Conservation (phyloP, 2,329 filamentous ascomycete species). For the Pleomassaria siparia region DNA sequence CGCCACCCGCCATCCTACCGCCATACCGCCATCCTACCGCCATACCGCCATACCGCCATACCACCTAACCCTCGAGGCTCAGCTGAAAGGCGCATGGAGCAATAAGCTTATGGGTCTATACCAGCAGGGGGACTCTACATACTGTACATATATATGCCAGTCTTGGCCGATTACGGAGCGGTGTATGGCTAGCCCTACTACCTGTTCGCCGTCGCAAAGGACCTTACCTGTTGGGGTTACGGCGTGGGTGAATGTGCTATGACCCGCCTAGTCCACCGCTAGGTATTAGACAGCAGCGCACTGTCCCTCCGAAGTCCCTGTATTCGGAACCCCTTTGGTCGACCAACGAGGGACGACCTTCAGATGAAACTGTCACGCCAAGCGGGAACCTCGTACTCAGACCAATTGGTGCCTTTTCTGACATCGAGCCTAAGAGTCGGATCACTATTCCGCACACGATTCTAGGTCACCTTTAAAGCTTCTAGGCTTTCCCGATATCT, state of each 20-base stretch:
- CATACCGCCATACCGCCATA: too few relatives aligned
- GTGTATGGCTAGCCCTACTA: slow-evolving; percentile 31
- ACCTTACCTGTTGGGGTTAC: slow-evolving; percentile 17
- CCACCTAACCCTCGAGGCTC: too few relatives aligned
- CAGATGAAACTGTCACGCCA: slow-evolving; percentile 17
- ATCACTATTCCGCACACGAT: slow-evolving; percentile 6
- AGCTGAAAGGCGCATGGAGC: slow-evolving; percentile 22
- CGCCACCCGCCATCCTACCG: slow-evolving; percentile 8
- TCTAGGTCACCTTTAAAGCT: slow-evolving; percentile 17
- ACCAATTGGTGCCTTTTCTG: slow-evolving; percentile 9
- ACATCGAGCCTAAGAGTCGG: slow-evolving; percentile 3
- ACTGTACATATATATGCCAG: slow-evolving; percentile 11
- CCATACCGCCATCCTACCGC: too few relatives aligned
- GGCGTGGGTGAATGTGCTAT: slow-evolving; percentile 20
- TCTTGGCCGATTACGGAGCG: slow-evolving; percentile 22
- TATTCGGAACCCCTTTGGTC: slow-evolving; percentile 15
- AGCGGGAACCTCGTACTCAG: slow-evolving; percentile 11
- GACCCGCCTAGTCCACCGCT: slow-evolving; percentile 17
- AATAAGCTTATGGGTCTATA: slow-evolving; percentile 32
- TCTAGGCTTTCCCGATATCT: slow-evolving; percentile 10
- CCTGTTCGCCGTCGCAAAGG: slow-evolving; percentile 7
- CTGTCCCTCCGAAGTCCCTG: slow-evolving; percentile 17
- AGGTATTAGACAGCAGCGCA: slow-evolving; percentile 24
- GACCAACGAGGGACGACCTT: slow-evolving; percentile 9
- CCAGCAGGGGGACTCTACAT: too few relatives aligned